Base-by-base conservation (phyloP, 441 rosid genomes). In the Populus tomentosa region DNA sequence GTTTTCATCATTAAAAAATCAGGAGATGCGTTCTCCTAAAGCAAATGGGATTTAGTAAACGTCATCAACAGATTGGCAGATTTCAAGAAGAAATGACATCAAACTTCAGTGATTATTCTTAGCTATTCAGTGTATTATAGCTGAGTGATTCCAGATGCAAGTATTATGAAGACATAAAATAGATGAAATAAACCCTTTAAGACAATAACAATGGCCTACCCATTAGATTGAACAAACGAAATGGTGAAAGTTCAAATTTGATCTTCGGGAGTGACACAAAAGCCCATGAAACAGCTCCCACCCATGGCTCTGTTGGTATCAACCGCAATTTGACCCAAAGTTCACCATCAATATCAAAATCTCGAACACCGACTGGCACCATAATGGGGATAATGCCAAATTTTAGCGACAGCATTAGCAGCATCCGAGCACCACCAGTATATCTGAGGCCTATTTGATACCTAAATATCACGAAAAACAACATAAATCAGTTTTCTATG, bases 261-360 rank as follows among this genome's bases (percentile, higher is more conserved):
- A 95, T 91, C 84, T 88, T 94, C 40, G 99, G 99, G 84, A 94
- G 97, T 56, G 98, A 91, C 70, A 94, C 99, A 81, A 94, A 95
- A 66, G 99, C 97, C 98, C 97, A 94, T 50, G 89, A 85, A 82
- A 83, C 99, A 74, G 97, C 97, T 84, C 97, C 99, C 64, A 94
- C 93, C 90, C 96, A 95, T 80, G 99, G 99, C 40, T 81, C 95
- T 5, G 92, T 85, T 0, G 97, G 98, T 77, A 95, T 94, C 87
- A 94, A 80, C 82, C 97, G 86, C 81, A 94, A 81, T 79, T 95
- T 94, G 80, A 95, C 99, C 99, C 98, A 95, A 28, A 95, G 97
- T 85, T 95, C 99, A 66, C 99, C 98, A 68, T 94, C 98, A 80
- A 95, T 94, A 83, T 95, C 98, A 74, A 95, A 94, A 87, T 95